Conservation (phyloP, 768 basidiomycete species). For the Russula virescens region DNA sequence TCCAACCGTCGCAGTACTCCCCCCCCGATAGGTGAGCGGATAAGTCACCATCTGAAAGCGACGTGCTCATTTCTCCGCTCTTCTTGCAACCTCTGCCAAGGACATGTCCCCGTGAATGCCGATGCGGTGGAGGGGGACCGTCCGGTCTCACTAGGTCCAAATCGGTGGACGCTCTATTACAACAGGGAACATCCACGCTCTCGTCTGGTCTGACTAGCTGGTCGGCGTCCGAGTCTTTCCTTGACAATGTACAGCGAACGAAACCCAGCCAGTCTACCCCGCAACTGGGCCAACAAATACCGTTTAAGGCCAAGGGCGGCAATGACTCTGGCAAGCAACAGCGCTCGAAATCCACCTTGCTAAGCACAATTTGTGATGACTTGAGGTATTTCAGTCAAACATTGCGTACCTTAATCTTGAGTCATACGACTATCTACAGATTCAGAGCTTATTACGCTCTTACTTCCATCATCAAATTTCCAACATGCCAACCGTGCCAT, state of each 20-base stretch:
- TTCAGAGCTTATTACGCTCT: no score
- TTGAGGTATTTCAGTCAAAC: conserved; percentile 1
- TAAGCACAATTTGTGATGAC: neutral
- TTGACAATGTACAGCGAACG: neutral
- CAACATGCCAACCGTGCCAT: no score
- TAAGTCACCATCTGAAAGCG: neutral
- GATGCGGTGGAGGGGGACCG: neutral
- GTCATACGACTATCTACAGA: neutral
- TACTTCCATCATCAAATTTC: no score
- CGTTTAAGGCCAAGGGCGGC: no score
- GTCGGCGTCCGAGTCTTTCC: neutral
- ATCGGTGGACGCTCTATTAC: neutral
- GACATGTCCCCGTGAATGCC: no score
- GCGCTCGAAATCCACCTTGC: neutral
- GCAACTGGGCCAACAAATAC: no score
- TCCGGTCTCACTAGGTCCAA: no score
- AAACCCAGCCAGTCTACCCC: neutral
- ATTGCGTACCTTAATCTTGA: neutral
- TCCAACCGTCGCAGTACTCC: no score
- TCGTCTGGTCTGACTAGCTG: neutral
- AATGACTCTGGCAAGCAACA: neutral
- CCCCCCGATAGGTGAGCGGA: no score
- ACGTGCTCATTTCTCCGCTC: neutral
- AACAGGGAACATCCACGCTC: no score
- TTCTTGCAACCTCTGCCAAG: neutral